A percentile compares a stretch with the other conserved stretches of the same genome.
Conservation (phyloP, 495 filamentous ascomycete species). For the Thermochaetoides thermophila region DNA sequence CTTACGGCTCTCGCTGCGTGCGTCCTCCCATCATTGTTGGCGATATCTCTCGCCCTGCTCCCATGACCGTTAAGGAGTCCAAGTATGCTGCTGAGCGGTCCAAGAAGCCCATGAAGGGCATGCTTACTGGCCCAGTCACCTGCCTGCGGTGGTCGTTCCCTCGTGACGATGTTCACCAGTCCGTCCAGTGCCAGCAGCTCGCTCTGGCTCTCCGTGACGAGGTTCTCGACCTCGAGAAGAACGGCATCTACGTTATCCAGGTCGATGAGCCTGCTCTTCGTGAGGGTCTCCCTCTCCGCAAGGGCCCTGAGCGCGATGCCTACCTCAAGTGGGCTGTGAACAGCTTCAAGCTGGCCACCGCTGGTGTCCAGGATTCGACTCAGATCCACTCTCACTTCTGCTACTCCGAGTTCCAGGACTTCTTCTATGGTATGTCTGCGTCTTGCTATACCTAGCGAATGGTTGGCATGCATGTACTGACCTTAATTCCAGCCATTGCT, state of each 20-base stretch:
- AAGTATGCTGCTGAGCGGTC: conserved; percentile 93
- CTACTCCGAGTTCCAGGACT: conserved; percentile 99
- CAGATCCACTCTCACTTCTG: conserved; percentile 99
- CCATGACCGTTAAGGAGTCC: conserved; percentile 99
- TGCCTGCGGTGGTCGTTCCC: conserved; percentile 99
- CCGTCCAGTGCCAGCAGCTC: conserved; percentile 94
- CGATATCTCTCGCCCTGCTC: conserved; percentile 86
- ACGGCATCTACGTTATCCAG: conserved; percentile 94
- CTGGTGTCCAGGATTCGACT: conserved; percentile 80
- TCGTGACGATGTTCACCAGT: conserved; percentile 97
- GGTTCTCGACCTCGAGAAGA: conserved; percentile 91
- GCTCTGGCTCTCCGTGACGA: conserved; percentile 96
- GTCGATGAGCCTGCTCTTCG: conserved; percentile 98
- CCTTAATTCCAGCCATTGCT: conserved; percentile 53
- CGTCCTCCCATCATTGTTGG: conserved; percentile 96
- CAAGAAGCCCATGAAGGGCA: conserved; percentile 99
- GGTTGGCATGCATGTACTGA: not conserved
- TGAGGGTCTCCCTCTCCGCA: conserved; percentile 92
- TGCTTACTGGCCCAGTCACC: conserved; percentile 98
- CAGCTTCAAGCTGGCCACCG: conserved; percentile 86
- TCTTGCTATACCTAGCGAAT: not conserved
- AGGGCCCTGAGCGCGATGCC: conserved; percentile 79
- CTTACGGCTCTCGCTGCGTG: conserved; percentile 94
- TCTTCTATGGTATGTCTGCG: conserved; percentile 54
- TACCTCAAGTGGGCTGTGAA: conserved; percentile 95